A percentile compares a stretch with the other conserved stretches of the same genome.
Evolutionary conservation across 352 stramenopile genomes (phyloP).

Genomic region (Globisporangium spinosum): DNA sequence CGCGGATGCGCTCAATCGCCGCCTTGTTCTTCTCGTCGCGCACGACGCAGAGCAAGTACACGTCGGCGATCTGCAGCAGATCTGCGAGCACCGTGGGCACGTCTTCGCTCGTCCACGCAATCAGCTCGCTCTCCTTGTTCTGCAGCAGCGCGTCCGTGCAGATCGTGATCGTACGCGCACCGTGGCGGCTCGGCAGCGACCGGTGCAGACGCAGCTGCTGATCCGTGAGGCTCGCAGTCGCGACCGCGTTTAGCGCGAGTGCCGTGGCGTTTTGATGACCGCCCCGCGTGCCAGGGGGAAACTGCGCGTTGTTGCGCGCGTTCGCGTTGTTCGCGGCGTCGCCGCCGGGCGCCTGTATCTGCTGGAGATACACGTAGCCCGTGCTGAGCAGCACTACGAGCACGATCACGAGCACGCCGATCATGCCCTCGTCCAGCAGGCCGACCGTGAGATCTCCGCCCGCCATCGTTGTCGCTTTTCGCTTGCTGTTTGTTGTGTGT

Average conservation of each 20-base stretch:
- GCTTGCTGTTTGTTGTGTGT: background rate
- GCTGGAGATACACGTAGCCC: constrained; percentile 71
- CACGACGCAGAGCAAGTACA: constrained; percentile 63
- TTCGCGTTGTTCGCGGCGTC: background rate
- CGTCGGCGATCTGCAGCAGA: constrained; percentile 53
- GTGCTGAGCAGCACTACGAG: constrained; percentile 69
- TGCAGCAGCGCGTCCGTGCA: constrained; percentile 47
- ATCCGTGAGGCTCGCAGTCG: constrained; percentile 40
- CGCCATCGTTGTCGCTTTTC: constrained; percentile 16
- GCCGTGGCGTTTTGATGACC: constrained; percentile 10
- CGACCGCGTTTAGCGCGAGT: constrained; percentile 26
- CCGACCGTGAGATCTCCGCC: constrained; percentile 36
- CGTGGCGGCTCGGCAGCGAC: constrained; percentile 54
- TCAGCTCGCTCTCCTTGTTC: constrained; percentile 22
- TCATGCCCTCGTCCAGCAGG: constrained; percentile 64
- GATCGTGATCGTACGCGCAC: constrained; percentile 64
- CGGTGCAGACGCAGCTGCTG: constrained; percentile 55
- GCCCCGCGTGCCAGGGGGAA: constrained; percentile 16
- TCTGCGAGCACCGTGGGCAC: constrained; percentile 47
- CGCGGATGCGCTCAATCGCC: constrained; percentile 40
- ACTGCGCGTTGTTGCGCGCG: constrained; percentile 2
- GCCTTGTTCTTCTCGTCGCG: constrained; percentile 26
- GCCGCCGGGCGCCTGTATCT: constrained; percentile 33
- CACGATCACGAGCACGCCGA: constrained; percentile 66
- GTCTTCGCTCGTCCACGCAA: constrained; percentile 50